Base-by-base conservation (phyloP, 306 rosid species). In the Psophocarpus tetragonolobus region DNA sequence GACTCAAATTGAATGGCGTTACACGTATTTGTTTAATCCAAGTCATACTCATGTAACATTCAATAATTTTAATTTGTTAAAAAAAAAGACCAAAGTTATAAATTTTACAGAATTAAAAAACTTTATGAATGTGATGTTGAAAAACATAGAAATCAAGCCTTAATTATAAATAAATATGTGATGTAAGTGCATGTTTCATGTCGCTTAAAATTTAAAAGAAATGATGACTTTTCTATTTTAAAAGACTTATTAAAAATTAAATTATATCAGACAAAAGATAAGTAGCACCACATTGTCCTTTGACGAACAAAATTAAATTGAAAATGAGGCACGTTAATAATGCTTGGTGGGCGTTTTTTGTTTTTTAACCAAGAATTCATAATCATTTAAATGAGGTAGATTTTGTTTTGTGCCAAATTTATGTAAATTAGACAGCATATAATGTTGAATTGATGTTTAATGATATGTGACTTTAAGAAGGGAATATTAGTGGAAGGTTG, bases 401-500 rank as follows among this genome's bases (percentile, higher is more conserved):
- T 10, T 15, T 2, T 58, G 9, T 15, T 29, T 14, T 24, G 14
- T 57, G 36, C 1, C 9, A 53, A 4, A 21, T 54, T 23, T 8
- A 13, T 58, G 9, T 1, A 57, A 26, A 26, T 56, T 56, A 56
- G 17, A 56, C 0, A 56, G 63, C 24, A 8, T 10, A 60, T 26
- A 62, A 15, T 15, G 0, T 62, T 45, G 13, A 64, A 58, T 17
- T 36, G 21, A 76, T 76, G 32, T 4, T 51, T 65, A 3, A 23
- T 66, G 33, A 67, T 12, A 26, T 18, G 23, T 15, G 7, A 32
- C 0, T 51, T 66, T 42, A 12, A 67, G 32, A 39, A 50, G 68
- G 63, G 65, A 75, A 62, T 6, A 75, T 47, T 58, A 24, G 36
- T 30, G 58, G 18, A 13, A 71, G 9, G 13, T 47, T 80, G 67